phyloP scores from a whole-genome alignment of 2,329 filamentous ascomycete species.

The Raffaelea albimanens region DNA sequence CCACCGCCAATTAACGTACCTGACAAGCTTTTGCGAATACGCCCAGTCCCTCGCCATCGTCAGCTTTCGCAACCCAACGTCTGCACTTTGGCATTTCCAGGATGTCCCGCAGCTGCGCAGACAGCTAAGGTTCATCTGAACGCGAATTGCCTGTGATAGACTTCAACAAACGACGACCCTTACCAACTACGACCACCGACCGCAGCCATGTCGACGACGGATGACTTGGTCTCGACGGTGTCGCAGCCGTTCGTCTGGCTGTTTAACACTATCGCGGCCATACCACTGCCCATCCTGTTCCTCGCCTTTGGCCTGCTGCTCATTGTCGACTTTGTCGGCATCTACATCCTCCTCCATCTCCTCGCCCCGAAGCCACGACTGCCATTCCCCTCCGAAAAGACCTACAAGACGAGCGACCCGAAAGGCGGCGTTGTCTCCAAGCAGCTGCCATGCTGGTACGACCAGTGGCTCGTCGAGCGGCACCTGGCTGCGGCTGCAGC shows the following conservation, averaged over 20 bases:
- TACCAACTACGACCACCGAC: not conserved
- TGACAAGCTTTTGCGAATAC: too few relatives aligned
- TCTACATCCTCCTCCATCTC: slow-evolving; percentile 60
- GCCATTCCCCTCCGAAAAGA: slow-evolving; percentile 70
- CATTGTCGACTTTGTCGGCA: slow-evolving; percentile 1
- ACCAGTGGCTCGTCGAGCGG: slow-evolving; percentile 58
- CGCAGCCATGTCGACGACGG: slow-evolving; percentile 5
- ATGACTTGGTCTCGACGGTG: not conserved
- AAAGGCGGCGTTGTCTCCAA: slow-evolving; percentile 39
- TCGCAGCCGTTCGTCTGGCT: slow-evolving; percentile 4
- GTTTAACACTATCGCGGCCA: slow-evolving; percentile 1
- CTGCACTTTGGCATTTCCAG: not conserved
- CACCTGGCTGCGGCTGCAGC: slow-evolving; percentile 30
- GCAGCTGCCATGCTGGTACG: slow-evolving; percentile 79
- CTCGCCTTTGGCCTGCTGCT: slow-evolving; percentile 5
- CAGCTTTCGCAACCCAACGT: too few relatives aligned
- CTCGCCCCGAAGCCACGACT: slow-evolving; percentile 74
- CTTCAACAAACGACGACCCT: not conserved
- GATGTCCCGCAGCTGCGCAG: not conserved
- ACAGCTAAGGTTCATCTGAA: not conserved
- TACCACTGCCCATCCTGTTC: slow-evolving; percentile 10
- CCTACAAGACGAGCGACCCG: slow-evolving; percentile 65
- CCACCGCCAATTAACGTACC: too few relatives aligned
- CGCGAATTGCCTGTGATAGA: not conserved
- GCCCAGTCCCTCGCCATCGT: too few relatives aligned